Conservation (phyloP, 139 green algal species). For the Chlamydomonas schloesseri region DNA sequence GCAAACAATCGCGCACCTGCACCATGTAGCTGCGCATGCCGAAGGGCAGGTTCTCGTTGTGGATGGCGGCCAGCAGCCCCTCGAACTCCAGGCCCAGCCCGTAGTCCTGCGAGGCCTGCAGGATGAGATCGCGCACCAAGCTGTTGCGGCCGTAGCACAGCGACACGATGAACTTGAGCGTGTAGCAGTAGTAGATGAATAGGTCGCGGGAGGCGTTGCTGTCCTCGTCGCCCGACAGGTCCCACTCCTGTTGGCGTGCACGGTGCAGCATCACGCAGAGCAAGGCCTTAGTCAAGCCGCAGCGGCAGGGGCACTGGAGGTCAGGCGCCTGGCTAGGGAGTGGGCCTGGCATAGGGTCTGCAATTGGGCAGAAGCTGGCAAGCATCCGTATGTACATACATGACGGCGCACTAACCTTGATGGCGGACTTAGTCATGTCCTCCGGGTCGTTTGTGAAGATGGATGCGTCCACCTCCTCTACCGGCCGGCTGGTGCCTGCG, state of each 20-base stretch:
- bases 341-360: too few relatives aligned
- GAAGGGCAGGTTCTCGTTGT: conserved; percentile 34
- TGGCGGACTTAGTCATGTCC: conserved; percentile 34
- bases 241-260: conserved; percentile 11
- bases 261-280: too few relatives aligned
- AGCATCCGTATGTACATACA: too few relatives aligned
- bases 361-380: too few relatives aligned
- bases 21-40: conserved; percentile 32
- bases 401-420: background rate
- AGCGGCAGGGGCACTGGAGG: too few relatives aligned
- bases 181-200: conserved; percentile 60
- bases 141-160: conserved; percentile 56
- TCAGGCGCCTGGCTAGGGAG: too few relatives aligned
- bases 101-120: background rate
- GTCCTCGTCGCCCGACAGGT: conserved; percentile 1
- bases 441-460: background rate
- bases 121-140: conserved; percentile 25
- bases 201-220: background rate
- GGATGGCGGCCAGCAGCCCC: conserved; percentile 5
- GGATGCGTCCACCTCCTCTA: background rate
- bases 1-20: background rate
- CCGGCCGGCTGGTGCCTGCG: background rate
- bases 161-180: conserved; percentile 40
- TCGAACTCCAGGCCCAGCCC: conserved; percentile 54
- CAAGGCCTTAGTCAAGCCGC: too few relatives aligned